Evolutionary conservation across 306 rosid species (phyloP).

Genomic region (Cyclanthera cordifolia): DNA sequence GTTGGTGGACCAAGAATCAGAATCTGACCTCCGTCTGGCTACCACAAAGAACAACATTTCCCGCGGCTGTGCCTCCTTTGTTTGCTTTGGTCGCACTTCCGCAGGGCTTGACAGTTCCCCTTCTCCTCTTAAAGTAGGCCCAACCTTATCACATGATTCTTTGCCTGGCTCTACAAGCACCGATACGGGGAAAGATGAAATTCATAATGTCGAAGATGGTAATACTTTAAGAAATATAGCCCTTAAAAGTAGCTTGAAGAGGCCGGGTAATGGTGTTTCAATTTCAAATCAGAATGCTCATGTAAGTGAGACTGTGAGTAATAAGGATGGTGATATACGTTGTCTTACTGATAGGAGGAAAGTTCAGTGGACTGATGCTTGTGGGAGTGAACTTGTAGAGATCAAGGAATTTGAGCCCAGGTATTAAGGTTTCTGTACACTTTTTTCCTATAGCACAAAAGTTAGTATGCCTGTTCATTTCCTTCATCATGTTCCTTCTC

Average conservation of each 20-base stretch:
- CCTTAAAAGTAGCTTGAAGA: conserved; percentile 78
- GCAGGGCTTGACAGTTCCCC: conserved; percentile 66
- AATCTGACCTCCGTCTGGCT: conserved; percentile 96
- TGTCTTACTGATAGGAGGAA: conserved; percentile 52
- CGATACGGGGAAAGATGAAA: conserved; percentile 34
- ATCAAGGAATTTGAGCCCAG: conserved; percentile 94
- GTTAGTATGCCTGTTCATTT: background rate
- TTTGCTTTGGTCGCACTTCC: conserved; percentile 97
- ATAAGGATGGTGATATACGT: conserved; percentile 28
- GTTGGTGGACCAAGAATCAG: conserved; percentile 91
- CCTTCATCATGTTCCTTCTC: background rate
- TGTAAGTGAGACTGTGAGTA: conserved; percentile 29
- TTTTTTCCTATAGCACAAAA: background rate
- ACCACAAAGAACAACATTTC: conserved; percentile 59
- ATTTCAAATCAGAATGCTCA: conserved; percentile 34
- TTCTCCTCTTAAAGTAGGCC: conserved; percentile 88
- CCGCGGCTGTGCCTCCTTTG: conserved; percentile 91
- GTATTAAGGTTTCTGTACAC: conserved; percentile 19
- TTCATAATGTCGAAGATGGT: conserved; percentile 25
- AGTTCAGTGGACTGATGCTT: conserved; percentile 89
- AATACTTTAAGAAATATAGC: conserved; percentile 31
- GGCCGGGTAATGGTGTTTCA: conserved; percentile 26
- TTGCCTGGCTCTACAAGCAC: conserved; percentile 43
- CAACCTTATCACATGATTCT: conserved; percentile 67
- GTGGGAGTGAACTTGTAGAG: conserved; percentile 74